Percentiles rank a stretch among this genome's conserved stretches.
These are phyloP conservation scores for Rubia peregrina DNA, from an alignment of 305 asterid genomes.

Conservation along the genomic window DNA sequence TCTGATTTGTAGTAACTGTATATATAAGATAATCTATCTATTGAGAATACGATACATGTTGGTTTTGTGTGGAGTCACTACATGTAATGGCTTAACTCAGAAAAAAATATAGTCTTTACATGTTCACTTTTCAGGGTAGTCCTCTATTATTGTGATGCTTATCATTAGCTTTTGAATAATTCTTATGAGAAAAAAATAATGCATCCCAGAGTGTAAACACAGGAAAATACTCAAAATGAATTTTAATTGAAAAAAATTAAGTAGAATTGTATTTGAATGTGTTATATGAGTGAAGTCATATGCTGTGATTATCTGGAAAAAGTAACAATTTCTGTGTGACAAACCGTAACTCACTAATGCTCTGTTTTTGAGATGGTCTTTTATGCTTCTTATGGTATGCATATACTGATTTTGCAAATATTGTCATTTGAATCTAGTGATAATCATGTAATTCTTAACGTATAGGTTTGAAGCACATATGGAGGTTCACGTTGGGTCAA, in stretches of 20 bases:
- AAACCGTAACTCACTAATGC: not conserved
- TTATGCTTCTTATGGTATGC: not conserved
- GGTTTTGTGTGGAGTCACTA: not conserved
- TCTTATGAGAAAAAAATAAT: not conserved
- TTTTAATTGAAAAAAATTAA: not conserved
- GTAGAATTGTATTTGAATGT: not conserved
- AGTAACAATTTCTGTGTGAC: not conserved
- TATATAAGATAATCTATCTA: not conserved
- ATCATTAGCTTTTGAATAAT: not conserved
- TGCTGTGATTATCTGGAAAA: not conserved
- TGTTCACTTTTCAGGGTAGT: not conserved
- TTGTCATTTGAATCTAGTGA: not conserved
- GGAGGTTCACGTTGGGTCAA: constrained; percentile 98
- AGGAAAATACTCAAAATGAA: not conserved
- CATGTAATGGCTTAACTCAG: not conserved
- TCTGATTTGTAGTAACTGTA: not conserved
- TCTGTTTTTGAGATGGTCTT: not conserved
- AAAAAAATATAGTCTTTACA: not conserved
- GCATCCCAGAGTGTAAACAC: not conserved
- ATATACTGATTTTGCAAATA: not conserved
- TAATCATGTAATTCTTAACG: constrained; percentile 21
- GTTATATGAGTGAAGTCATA: not conserved
- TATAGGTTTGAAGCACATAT: constrained; percentile 97
- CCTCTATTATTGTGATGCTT: not conserved
- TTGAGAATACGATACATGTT: not conserved